Percentiles rank a stretch among this genome's conserved stretches.
Conservation (phyloP, 2,329 filamentous ascomycete genomes). For the Alternaria angustiovoidea region DNA sequence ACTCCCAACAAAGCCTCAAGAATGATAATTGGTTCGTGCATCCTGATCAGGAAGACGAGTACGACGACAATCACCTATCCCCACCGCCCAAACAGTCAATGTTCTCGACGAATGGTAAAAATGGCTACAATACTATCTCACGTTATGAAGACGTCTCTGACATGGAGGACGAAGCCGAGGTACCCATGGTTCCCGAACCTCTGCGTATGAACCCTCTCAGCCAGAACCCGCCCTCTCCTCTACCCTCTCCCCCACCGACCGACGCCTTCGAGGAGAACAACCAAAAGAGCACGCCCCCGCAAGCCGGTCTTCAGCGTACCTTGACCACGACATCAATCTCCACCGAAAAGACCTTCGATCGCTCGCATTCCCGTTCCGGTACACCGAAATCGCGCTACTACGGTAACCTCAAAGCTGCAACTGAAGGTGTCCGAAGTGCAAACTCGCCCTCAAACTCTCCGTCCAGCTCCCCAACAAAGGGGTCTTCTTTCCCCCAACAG, state of each 20-base stretch:
- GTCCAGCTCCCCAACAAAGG: constrained; percentile 37
- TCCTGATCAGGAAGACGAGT: constrained; percentile 29
- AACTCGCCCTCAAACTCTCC: constrained; percentile 33
- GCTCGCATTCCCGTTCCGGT: constrained; percentile 36
- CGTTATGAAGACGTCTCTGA: constrained; percentile 41
- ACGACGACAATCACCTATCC: constrained; percentile 21
- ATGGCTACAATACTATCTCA: constrained; percentile 41
- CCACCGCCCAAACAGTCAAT: constrained; percentile 30
- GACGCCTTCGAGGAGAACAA: constrained; percentile 22
- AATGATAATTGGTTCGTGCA: constrained; percentile 60
- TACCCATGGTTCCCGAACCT: constrained; percentile 50
- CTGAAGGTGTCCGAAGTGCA: constrained; percentile 45
- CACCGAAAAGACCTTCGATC: constrained; percentile 41
- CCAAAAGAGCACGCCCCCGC: constrained; percentile 22
- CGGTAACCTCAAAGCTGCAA: constrained; percentile 57
- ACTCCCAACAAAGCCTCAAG: constrained; percentile 47
- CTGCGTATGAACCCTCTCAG: constrained; percentile 59
- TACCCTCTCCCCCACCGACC: constrained; percentile 16
- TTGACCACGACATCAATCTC: constrained; percentile 38
- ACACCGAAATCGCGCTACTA: constrained; percentile 57
- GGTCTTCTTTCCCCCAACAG: constrained; percentile 21
- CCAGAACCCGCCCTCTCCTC: constrained; percentile 57
- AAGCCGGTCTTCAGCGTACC: constrained; percentile 29
- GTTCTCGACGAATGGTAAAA: constrained; percentile 35
- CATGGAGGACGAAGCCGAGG: constrained; percentile 33